Evolutionary conservation across 768 basidiomycete species (phyloP), one percentile per base, ranked within the genome.

Genomic region (Auriscalpium orientale): DNA sequence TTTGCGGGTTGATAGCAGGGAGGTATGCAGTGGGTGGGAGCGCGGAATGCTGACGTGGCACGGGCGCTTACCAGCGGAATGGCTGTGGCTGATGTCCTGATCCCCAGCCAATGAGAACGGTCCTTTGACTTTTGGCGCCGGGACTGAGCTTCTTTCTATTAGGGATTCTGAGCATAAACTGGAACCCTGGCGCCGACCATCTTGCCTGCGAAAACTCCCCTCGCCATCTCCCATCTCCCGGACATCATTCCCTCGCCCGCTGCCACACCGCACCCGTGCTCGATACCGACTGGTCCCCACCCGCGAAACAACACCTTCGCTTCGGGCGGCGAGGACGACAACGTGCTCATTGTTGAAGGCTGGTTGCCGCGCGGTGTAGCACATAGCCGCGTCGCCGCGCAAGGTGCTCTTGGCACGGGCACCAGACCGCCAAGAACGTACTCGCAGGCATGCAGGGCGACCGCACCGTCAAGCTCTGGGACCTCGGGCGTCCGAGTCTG

Each of bases 271-370:
- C 84, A 3, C 75, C 89, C 22, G 89, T 92, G 34, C 87, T 98
- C 38, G 95, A 98, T 71, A 98, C 95, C 0, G 91, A 89, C 66
- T 98, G 94, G 93, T 91, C 89, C 0, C 95, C 94, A 0, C 92
- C 95, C 69, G 86, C 93, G 66, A n/a, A 95, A 98, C 71, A 76
- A 80, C 7, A 76, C 95, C 64, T 88, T 97, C 62, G 95, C 89
- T 1, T 95, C 92, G 1, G 91, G 81, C 16, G 93, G 89, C 49
- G 95, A 99, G 70, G 97, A 99, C 68, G 93, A 94, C 45, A 93
- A 95, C 65, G 80, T 89, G 61, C 81, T 91, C 73, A 79, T 99
- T 34, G 73, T 75, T 40, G 95, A 95, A 18, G 76, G 78, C 49
- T 97, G 93, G 90, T 82, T 77, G 4, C 87, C 91, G 1, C 71